A percentile compares a stretch with the other conserved stretches of the same genome.
These are phyloP conservation scores for Trametes coccinea DNA, from an alignment of 768 basidiomycete species.

Conservation along the genomic window DNA sequence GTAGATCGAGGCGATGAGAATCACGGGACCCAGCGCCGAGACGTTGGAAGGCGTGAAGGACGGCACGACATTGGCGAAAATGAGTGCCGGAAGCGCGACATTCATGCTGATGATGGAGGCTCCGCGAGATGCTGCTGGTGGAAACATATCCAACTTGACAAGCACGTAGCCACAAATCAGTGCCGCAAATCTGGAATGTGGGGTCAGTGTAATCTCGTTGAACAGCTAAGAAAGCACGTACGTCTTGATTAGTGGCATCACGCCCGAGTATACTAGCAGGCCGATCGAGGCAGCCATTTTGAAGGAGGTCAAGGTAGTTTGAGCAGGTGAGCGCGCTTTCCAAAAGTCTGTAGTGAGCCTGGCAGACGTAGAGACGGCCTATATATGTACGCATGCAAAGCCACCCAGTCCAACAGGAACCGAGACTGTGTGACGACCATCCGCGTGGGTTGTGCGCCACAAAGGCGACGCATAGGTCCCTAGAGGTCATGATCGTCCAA, in stretches of 20 bases:
- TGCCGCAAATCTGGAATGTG: slow-evolving; percentile 28
- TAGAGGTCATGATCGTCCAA: neutral
- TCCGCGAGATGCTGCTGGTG: slow-evolving; percentile 40
- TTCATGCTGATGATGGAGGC: slow-evolving; percentile 47
- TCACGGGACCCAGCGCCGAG: slow-evolving; percentile 46
- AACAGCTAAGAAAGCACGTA: neutral
- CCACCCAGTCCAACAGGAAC: neutral
- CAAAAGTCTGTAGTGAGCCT: neutral
- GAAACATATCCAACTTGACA: slow-evolving; percentile 40
- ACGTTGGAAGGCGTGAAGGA: slow-evolving; percentile 48
- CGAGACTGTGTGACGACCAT: neutral
- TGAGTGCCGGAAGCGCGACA: slow-evolving; percentile 44
- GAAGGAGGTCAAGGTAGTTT: neutral
- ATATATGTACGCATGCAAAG: slow-evolving; percentile 2
- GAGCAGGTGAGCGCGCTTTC: neutral
- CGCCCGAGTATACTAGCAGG: slow-evolving; percentile 32
- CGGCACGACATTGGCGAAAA: slow-evolving; percentile 50
- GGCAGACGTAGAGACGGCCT: neutral
- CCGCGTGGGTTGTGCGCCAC: neutral
- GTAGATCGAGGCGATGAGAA: slow-evolving; percentile 44
- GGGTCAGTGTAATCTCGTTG: neutral
- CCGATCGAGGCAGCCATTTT: slow-evolving; percentile 28
- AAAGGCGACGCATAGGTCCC: neutral
- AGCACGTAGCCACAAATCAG: slow-evolving; percentile 41
- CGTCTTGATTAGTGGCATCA: slow-evolving; percentile 36